Conservation (phyloP, 768 basidiomycete genomes). For the Steccherinum ochraceum region DNA sequence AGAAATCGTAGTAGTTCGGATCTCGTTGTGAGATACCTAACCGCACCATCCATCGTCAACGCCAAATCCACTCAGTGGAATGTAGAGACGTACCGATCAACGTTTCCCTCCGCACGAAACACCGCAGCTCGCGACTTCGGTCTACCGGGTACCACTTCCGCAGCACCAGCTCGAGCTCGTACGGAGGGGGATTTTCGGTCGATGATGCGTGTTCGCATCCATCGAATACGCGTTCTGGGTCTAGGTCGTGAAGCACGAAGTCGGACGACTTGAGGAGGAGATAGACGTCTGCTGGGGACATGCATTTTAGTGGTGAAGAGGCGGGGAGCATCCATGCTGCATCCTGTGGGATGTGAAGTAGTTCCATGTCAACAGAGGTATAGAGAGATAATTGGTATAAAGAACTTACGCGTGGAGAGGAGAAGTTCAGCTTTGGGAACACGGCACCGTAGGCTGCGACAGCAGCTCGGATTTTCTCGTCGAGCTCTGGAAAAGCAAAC, state of each 20-base stretch:
- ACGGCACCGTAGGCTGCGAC: constrained; percentile 73
- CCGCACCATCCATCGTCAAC: neutral
- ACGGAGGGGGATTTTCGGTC: constrained; percentile 20
- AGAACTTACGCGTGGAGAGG: constrained; percentile 70
- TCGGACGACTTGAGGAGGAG: constrained; percentile 90
- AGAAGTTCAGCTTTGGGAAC: constrained; percentile 96
- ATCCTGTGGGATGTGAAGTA: constrained; percentile 56
- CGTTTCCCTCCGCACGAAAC: constrained; percentile 72
- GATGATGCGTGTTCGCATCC: constrained; percentile 36
- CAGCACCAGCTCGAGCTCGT: constrained; percentile 78
- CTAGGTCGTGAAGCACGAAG: constrained; percentile 78
- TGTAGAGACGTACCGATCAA: constrained; percentile 58
- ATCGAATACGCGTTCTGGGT: constrained; percentile 54
- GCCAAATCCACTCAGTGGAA: neutral
- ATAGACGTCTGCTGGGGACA: constrained; percentile 85
- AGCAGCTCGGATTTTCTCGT: constrained; percentile 57
- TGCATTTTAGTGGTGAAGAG: constrained; percentile 81
- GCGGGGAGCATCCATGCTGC: constrained; percentile 87
- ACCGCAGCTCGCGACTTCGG: constrained; percentile 78
- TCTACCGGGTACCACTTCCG: constrained; percentile 89
- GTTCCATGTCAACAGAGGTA: constrained; percentile 3
- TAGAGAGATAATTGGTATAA: neutral
- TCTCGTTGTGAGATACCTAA: constrained; percentile 86
- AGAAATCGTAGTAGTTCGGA: constrained; percentile 81
- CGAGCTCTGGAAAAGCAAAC: constrained; percentile 81